Base-by-base conservation (phyloP, 306 rosid species). In the Geum urbanum region DNA sequence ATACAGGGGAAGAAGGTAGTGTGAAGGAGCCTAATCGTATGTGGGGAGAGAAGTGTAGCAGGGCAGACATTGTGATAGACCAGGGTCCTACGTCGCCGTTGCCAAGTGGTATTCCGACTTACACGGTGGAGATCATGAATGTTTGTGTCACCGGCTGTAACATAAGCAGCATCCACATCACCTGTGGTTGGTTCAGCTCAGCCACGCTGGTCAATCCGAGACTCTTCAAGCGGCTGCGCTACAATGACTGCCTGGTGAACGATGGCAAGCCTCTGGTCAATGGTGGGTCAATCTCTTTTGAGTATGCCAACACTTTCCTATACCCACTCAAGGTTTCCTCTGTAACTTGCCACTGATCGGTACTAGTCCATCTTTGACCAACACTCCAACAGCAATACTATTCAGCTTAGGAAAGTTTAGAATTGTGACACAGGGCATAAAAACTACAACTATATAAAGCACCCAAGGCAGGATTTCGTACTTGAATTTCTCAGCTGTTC, bases 161-260 rank as follows among this genome's bases (percentile, higher is more conserved):
- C 74, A 84, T 94, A 70, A 80, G 91, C 14, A 71, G 59, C 14
- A 87, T 94, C 49, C 99, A 88, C 75, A 63, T 94, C 63, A 73
- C 47, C 55, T 94, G 99, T 1, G 97, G 99, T 18, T 90, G 96
- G 99, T 94, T 91, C 76, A 91, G 97, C 87, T 94, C 99, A 2
- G 95, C 89, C 19, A 80, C 81, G 5, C 89, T 88, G 48, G 82
- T 94, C 70, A 91, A 86, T 70, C 97, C 99, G 2, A 90, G 75
- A 73, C 27, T 94, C 55, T 94, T 94, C 87, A 94, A 84, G 73
- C 94, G 97, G 68, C 91, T 91, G 56, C 74, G 78, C 49, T 91
- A 79, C 78, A 77, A 88, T 52, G 95, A 94, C 60, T 94, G 99
- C 64, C 87, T 91, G 7, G 95, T 88, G 24, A 94, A 94, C 74